Percentiles rank a stretch among this genome's conserved stretches.
These are phyloP conservation scores for Gracilariopsis chorda DNA, from an alignment of 23 red algal genomes.

Conservation along the genomic window DNA sequence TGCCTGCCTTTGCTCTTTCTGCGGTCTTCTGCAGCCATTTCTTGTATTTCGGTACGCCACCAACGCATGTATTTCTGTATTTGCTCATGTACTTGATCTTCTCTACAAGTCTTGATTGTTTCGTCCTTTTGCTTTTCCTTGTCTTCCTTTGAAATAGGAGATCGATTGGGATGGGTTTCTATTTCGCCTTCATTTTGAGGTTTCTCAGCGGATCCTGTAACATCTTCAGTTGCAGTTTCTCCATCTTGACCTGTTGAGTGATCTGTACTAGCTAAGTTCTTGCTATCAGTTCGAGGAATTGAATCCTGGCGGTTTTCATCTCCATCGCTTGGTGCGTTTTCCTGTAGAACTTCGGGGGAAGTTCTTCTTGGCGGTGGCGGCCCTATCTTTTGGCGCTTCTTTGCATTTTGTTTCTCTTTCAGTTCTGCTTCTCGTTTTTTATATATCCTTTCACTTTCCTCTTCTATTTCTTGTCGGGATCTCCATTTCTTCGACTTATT, in stretches of 20 bases:
- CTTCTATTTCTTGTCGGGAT: not conserved
- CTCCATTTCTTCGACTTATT: not conserved
- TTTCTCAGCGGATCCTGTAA: not conserved
- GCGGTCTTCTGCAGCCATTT: slow-evolving; percentile 33
- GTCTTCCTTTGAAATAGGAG: not conserved
- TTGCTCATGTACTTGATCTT: not conserved
- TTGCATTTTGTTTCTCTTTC: not conserved
- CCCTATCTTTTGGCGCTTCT: not conserved
- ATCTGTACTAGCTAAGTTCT: not conserved
- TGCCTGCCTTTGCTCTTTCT: slow-evolving; percentile 25
- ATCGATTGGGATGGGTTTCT: not conserved
- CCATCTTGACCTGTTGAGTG: not conserved
- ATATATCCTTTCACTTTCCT: not conserved
- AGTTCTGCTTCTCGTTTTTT: not conserved
- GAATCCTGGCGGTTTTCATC: too few relatives aligned
- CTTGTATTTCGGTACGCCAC: slow-evolving; percentile 52
- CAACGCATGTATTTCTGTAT: slow-evolving; percentile 31
- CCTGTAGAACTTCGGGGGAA: not conserved
- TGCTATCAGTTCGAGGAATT: too few relatives aligned
- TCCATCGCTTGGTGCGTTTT: not conserved
- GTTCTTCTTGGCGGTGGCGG: not conserved
- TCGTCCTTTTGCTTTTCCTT: not conserved
- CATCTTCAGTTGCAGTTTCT: not conserved
- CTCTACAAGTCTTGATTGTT: not conserved
- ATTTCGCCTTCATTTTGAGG: not conserved